Evolutionary conservation across 164 flowering plant genomes (phyloP), one percentile per base, ranked within the genome.

Genomic region (Aristolochia contorta): DNA sequence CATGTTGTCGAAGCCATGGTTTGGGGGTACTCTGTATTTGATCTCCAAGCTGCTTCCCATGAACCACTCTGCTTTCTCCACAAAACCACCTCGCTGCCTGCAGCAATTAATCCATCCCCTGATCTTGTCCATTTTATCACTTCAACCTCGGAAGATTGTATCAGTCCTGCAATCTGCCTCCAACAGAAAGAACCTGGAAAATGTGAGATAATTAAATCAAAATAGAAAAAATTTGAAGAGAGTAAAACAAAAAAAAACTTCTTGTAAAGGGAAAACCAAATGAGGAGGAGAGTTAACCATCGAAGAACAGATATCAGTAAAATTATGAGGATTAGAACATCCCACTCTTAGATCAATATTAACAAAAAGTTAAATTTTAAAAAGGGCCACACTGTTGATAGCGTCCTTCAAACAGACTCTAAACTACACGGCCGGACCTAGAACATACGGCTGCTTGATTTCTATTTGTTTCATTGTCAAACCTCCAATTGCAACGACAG

Each of bases 41-140:
- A 81, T 72, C 82, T 86, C 97, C 96, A 85, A 58, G 85, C 84
- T 66, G 80, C 76, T 77, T 91, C 97, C 99, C 99, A 94, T 1
- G 71, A 70, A 57, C 43, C 79, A 55, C 60, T 56, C 48, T 72
- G 83, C 64, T 70, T 82, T 67, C 74, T 91, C 99, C 97, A 94
- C 56, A 86, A 50, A 16, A 84, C 81, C 61, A 91, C 84, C 65
- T 91, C 96, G 5, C 69, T 62, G 50, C 99, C 99, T 30, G 76
- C 91, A 22, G 91, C 60, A 73, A 94, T 62, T 61, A 94, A 77
- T 52, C 99, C 99, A 74, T 91, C 97, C 19, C 99, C 97, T 3
- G 93, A 87, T 14, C 80, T 88, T n/a, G 99, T 84, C 99, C 99
- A 94, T 56, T 71, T 71, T 48, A 94, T 75, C 5, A 86, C 82